These are phyloP conservation scores for Akebia trifoliata DNA, from an alignment of 164 flowering plant species.

Conservation along the genomic window DNA sequence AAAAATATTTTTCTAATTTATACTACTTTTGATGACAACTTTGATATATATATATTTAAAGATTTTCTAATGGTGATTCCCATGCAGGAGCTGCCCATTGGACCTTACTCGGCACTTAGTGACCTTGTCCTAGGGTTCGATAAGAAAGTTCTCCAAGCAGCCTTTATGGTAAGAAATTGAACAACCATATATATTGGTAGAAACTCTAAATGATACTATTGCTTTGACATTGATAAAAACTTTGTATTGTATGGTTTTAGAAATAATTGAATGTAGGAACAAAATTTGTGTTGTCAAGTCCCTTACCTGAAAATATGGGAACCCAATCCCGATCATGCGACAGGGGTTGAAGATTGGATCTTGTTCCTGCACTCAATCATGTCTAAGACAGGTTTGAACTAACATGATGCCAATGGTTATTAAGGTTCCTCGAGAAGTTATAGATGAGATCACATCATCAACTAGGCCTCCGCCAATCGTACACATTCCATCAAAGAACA, in stretches of 20 bases:
- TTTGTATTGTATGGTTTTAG: too few relatives aligned
- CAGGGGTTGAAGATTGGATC: too few relatives aligned
- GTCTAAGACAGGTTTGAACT: not conserved
- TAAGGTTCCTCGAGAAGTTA: constrained; percentile 54
- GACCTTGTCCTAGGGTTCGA: constrained; percentile 72
- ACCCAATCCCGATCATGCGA: too few relatives aligned
- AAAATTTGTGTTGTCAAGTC: too few relatives aligned
- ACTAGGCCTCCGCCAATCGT: constrained; percentile 44
- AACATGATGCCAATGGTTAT: not conserved
- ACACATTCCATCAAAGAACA: constrained; percentile 28
- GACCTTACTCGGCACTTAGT: constrained; percentile 51
- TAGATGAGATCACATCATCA: constrained; percentile 37
- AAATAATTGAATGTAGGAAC: too few relatives aligned
- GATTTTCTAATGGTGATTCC: not conserved
- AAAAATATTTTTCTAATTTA: too few relatives aligned
- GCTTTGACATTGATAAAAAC: too few relatives aligned
- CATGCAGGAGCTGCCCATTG: constrained; percentile 38
- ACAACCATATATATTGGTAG: not conserved
- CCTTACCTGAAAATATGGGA: too few relatives aligned
- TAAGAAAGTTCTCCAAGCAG: constrained; percentile 46
- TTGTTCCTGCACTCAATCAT: too few relatives aligned
- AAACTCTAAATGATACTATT: too few relatives aligned
- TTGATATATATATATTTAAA: too few relatives aligned
- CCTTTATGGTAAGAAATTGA: constrained; percentile 49
- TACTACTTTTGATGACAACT: too few relatives aligned